Percentiles rank a stretch among this genome's conserved stretches.
Conservation (phyloP, 2,329 filamentous ascomycete genomes). For the Claviceps monticola region DNA sequence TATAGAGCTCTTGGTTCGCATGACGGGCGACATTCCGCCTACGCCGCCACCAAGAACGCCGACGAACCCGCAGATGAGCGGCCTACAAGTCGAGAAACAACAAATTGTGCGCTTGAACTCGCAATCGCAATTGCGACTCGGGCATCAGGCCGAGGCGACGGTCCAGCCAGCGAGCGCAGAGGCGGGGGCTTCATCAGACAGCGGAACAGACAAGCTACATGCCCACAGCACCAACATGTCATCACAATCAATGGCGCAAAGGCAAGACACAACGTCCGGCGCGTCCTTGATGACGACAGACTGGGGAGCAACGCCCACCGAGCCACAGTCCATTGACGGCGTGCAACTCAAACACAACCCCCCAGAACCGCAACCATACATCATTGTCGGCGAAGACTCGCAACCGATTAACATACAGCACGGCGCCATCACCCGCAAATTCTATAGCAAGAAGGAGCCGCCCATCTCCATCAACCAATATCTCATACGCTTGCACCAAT, state of each 20-base stretch:
- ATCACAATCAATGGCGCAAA: conserved; percentile 11
- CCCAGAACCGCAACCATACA: conserved; percentile 33
- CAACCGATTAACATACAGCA: conserved; percentile 67
- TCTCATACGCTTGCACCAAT: conserved; percentile 71
- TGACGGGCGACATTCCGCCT: conserved; percentile 66
- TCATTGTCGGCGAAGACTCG: conserved; percentile 53
- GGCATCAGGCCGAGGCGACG: conserved; percentile 25
- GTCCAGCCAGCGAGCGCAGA: conserved; percentile 2
- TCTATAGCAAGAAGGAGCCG: conserved; percentile 80
- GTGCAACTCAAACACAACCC: conserved; percentile 32
- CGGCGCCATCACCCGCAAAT: conserved; percentile 76
- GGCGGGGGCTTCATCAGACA: background rate
- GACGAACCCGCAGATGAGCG: conserved; percentile 51
- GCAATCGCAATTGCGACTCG: conserved; percentile 36
- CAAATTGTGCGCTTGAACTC: conserved; percentile 45
- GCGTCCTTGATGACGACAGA: background rate
- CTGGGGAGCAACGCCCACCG: background rate
- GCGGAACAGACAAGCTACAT: conserved; percentile 10
- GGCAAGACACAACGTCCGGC: conserved; percentile 2
- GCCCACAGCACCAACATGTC: conserved; percentile 16
- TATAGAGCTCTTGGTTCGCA: conserved; percentile 55
- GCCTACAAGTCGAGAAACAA: conserved; percentile 48
- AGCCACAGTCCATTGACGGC: conserved; percentile 34
- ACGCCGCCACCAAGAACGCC: conserved; percentile 57
- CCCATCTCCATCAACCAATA: conserved; percentile 76